A percentile compares a stretch with the other conserved stretches of the same genome.
phyloP scores from a whole-genome alignment of 2,329 filamentous ascomycete genomes.

The Elsinoe perseae region DNA sequence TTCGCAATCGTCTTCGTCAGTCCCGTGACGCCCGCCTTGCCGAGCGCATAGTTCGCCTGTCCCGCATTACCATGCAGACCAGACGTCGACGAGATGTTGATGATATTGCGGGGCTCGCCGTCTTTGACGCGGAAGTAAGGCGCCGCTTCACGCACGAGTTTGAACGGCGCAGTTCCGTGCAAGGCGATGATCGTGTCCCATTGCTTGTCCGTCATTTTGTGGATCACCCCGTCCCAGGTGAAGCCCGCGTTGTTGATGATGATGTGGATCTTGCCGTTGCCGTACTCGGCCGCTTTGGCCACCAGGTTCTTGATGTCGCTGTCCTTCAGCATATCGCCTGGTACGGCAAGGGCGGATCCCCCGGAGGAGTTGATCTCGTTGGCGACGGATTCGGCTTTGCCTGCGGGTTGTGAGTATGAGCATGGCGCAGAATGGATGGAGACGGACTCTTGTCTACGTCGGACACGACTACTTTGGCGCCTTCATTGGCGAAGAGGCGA shows the following conservation, averaged over 20 bases:
- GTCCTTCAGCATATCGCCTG: conserved; percentile 67
- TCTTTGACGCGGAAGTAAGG: conserved; percentile 85
- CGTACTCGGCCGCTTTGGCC: conserved; percentile 67
- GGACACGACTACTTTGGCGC: conserved; percentile 73
- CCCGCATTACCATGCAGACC: conserved; percentile 82
- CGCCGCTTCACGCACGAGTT: conserved; percentile 68
- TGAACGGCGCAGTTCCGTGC: conserved; percentile 80
- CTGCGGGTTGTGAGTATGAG: conserved; percentile 33
- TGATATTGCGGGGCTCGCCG: conserved; percentile 65
- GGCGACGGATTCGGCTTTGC: conserved; percentile 61
- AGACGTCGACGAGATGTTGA: conserved; percentile 77
- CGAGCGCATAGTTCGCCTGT: conserved; percentile 82
- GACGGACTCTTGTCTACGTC: conserved; percentile 67
- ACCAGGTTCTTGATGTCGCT: conserved; percentile 66
- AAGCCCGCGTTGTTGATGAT: conserved; percentile 89
- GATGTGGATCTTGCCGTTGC: conserved; percentile 79
- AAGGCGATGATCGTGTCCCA: conserved; percentile 82
- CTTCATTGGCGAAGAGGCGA: conserved; percentile 76
- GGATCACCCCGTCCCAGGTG: conserved; percentile 88
- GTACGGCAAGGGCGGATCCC: conserved; percentile 62
- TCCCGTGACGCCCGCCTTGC: conserved; percentile 75
- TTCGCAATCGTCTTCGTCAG: conserved; percentile 86
- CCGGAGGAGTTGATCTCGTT: conserved; percentile 60
- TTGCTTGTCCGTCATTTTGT: conserved; percentile 87
- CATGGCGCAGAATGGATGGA: background rate